Evolutionary conservation across 1,284 basidiomycete genomes (phyloP).

Genomic region (Heterobasidion parviporum): DNA sequence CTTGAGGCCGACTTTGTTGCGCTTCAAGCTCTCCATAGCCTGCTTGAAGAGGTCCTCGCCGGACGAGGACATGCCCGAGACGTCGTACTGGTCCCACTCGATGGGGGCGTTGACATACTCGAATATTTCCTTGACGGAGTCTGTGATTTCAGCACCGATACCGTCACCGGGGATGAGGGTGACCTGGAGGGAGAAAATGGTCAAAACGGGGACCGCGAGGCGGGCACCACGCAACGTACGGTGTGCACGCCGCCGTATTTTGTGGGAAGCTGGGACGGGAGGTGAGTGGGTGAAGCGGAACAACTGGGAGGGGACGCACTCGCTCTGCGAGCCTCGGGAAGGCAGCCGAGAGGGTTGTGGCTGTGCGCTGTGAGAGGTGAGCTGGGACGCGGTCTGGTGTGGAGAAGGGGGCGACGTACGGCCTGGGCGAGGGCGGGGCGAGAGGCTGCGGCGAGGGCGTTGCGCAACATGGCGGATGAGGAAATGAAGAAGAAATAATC

Average conservation of each 20-base stretch:
- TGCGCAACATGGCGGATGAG: slow-evolving; percentile 55
- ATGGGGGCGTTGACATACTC: slow-evolving; percentile 96
- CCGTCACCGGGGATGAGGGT: slow-evolving; percentile 96
- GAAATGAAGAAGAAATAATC: slow-evolving; percentile 9
- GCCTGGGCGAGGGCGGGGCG: slow-evolving; percentile 46
- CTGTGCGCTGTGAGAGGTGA: slow-evolving; percentile 42
- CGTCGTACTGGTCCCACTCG: slow-evolving; percentile 98
- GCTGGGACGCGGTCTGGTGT: background rate
- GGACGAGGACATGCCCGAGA: slow-evolving; percentile 91
- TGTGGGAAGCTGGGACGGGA: slow-evolving; percentile 60
- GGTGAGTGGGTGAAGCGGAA: slow-evolving; percentile 11
- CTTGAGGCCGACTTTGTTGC: slow-evolving; percentile 98
- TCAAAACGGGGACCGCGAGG: slow-evolving; percentile 9
- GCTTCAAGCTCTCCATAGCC: slow-evolving; percentile 93
- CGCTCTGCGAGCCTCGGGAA: slow-evolving; percentile 70
- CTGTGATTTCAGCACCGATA: slow-evolving; percentile 95
- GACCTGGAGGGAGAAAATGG: slow-evolving; percentile 41
- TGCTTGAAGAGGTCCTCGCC: slow-evolving; percentile 95
- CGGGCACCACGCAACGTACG: slow-evolving; percentile 28
- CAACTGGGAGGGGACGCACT: slow-evolving; percentile 30
- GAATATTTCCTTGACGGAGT: slow-evolving; percentile 99
- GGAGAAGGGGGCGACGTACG: slow-evolving; percentile 27
- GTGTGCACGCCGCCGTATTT: slow-evolving; percentile 95
- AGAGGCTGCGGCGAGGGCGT: slow-evolving; percentile 45
- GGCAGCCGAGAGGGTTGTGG: slow-evolving; percentile 75